phyloP scores from a whole-genome alignment of 1,284 basidiomycete genomes.

The Irpex sp. region DNA sequence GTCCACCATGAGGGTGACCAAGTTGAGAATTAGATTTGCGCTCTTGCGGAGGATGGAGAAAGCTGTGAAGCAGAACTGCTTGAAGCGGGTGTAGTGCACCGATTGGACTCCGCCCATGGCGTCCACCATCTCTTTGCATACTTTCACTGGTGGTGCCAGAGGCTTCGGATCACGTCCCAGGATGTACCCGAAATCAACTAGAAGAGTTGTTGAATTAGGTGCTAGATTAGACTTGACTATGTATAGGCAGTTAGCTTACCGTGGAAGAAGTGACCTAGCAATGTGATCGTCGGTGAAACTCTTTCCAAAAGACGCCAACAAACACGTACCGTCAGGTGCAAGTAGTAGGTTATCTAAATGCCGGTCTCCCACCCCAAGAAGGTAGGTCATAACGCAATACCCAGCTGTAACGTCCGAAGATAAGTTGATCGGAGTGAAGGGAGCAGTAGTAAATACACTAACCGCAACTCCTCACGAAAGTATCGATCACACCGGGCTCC shows the following conservation, averaged over 20 bases:
- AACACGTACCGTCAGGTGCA: conserved; percentile 78
- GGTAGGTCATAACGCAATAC: conserved; percentile 96
- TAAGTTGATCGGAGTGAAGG: neutral
- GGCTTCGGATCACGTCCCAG: conserved; percentile 97
- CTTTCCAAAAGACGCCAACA: neutral
- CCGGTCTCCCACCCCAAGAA: conserved; percentile 95
- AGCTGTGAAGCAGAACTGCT: conserved; percentile 93
- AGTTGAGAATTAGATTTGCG: conserved; percentile 96
- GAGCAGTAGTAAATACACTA: conserved; percentile 29
- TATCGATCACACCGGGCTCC: conserved; percentile 90
- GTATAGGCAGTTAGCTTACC: conserved; percentile 38
- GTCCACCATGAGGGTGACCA: conserved; percentile 96
- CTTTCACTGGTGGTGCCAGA: conserved; percentile 96
- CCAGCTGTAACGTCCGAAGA: conserved; percentile 59
- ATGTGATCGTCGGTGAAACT: neutral
- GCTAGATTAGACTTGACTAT: neutral
- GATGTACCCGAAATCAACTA: conserved; percentile 99
- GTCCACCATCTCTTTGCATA: conserved; percentile 99
- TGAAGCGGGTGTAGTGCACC: conserved; percentile 91
- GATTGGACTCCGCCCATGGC: conserved; percentile 97
- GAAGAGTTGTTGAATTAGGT: neutral
- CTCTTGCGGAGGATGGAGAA: conserved; percentile 95
- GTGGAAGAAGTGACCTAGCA: conserved; percentile 79
- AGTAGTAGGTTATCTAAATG: conserved; percentile 96
- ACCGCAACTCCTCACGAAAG: conserved; percentile 97